Conservation (phyloP, 2,329 filamentous ascomycete genomes). For the Fusarium graminum region DNA sequence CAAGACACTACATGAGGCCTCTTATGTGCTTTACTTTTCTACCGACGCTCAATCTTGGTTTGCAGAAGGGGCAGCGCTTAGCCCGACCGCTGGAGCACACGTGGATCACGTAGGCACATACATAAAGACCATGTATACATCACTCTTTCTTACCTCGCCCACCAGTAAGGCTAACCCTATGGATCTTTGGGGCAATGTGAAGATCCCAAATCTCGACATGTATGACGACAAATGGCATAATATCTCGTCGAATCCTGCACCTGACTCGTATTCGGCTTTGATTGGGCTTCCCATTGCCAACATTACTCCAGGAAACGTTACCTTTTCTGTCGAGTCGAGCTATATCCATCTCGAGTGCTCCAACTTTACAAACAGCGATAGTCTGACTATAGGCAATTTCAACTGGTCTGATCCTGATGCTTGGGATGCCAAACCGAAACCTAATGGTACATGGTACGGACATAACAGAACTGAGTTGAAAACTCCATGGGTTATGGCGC, state of each 20-base stretch:
- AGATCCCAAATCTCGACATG: conserved; percentile 14
- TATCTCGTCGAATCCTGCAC: not conserved
- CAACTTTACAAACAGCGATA: too few species aligned
- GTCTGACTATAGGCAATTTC: not conserved
- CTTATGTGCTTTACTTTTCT: conserved; percentile 9
- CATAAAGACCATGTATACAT: not conserved
- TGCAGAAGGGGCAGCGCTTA: not conserved
- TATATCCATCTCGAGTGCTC: conserved; percentile 8
- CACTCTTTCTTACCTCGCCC: not conserved
- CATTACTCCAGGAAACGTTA: conserved; percentile 5
- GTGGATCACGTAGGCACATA: too few species aligned
- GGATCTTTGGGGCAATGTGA: conserved; percentile 30
- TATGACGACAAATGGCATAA: not conserved
- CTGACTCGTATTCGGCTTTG: conserved; percentile 12
- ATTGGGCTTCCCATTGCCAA: conserved; percentile 16
- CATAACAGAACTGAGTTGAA: accelerated
- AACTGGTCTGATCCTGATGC: not conserved
- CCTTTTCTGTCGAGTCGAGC: conserved; percentile 25
- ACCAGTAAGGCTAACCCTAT: not conserved
- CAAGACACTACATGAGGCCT: too few species aligned
- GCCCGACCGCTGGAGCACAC: not conserved
- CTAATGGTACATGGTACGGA: conserved; percentile 23
- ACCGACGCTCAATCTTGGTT: not conserved
- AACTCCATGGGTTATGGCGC: not conserved
- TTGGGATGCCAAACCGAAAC: not conserved